phyloP scores from a whole-genome alignment of 345 rosid species.

The Carallia pectinifolia region DNA sequence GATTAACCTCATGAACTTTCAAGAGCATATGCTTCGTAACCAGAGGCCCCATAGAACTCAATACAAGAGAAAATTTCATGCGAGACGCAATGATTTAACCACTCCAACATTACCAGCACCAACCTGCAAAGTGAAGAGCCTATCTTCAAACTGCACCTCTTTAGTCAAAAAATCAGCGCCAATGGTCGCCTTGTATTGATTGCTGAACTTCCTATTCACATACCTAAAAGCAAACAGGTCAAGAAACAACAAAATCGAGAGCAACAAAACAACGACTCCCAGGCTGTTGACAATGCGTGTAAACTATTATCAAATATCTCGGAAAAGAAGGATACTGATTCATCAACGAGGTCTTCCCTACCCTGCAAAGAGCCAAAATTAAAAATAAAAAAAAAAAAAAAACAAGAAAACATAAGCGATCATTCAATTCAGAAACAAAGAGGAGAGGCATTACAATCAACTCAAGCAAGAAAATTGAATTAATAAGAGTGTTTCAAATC shows the following conservation, averaged over 20 bases:
- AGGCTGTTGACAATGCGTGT: no score
- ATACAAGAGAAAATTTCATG: neutral
- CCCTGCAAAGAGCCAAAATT: neutral
- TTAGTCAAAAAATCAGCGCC: constrained; percentile 25
- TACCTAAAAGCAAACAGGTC: constrained; percentile 9
- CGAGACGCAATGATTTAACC: neutral
- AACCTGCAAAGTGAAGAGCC: constrained; percentile 24
- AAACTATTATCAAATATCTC: neutral
- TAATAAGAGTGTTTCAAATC: no score
- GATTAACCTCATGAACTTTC: no score
- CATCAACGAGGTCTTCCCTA: constrained; percentile 25
- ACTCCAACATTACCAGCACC: neutral
- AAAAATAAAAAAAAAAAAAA: neutral
- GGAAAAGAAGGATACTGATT: constrained; percentile 17
- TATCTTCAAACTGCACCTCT: constrained; percentile 25
- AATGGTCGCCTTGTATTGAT: constrained; percentile 22
- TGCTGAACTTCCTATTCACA: constrained; percentile 23
- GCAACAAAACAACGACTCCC: neutral
- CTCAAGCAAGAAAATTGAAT: no score
- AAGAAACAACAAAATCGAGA: neutral
- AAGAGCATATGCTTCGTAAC: no score
- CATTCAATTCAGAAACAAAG: no score
- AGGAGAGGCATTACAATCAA: no score
- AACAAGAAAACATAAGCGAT: neutral
- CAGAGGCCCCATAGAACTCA: neutral